Percentiles rank a stretch among this genome's conserved stretches.
Conservation (phyloP, 345 rosid species). For the Mallotus nudiflorus region DNA sequence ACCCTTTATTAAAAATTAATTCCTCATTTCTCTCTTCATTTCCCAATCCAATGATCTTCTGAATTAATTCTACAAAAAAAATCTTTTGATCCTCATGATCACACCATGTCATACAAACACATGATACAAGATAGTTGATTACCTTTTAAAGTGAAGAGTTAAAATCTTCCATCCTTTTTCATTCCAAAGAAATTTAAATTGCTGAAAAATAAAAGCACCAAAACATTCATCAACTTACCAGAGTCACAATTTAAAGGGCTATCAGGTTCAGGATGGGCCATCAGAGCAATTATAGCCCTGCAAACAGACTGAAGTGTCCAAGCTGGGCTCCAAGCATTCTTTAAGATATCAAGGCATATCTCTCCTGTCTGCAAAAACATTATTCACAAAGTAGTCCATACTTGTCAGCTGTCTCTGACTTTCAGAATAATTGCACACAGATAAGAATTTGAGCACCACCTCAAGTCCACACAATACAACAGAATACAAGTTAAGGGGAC, state of each 20-base stretch:
- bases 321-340: slow-evolving; percentile 97
- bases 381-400: not conserved
- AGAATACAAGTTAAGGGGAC: no score
- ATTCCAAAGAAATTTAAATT: not conserved
- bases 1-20: not conserved
- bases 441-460: not conserved
- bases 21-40: not conserved
- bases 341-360: slow-evolving; percentile 95
- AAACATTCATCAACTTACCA: slow-evolving; percentile 42
- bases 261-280: slow-evolving; percentile 98
- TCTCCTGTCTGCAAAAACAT: slow-evolving; percentile 71
- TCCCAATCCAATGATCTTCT: not conserved
- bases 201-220: not conserved
- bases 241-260: slow-evolving; percentile 99
- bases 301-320: slow-evolving; percentile 78
- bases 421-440: no score
- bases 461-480: not conserved
- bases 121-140: not conserved
- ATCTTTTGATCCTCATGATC: not conserved
- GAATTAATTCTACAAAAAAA: not conserved
- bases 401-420: slow-evolving; percentile 1
- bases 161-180: no score
- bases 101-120: not conserved
- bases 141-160: not conserved
- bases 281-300: slow-evolving; percentile 93